These are phyloP conservation scores for Globisporangium paroecandrum DNA, from an alignment of 352 stramenopile species.

Conservation along the genomic window DNA sequence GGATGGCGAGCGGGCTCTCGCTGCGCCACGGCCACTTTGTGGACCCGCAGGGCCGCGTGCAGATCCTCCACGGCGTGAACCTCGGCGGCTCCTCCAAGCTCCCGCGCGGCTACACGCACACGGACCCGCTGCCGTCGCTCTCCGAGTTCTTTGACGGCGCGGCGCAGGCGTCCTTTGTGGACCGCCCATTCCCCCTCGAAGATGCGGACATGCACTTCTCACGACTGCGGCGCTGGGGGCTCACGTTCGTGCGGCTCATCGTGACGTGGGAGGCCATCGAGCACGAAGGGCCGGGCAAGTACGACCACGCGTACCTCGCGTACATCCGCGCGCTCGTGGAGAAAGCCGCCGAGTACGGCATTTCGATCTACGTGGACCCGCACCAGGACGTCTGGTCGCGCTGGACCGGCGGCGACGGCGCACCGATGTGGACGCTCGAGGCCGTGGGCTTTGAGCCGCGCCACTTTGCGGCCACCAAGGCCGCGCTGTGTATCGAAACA, in stretches of 20 bases:
- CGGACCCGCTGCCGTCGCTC: conserved; percentile 26
- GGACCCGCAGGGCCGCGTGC: conserved; percentile 69
- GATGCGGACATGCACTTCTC: conserved; percentile 80
- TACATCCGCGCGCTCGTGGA: conserved; percentile 70
- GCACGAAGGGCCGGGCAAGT: conserved; percentile 74
- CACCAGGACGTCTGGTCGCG: conserved; percentile 92
- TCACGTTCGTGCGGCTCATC: conserved; percentile 81
- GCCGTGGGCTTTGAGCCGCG: conserved; percentile 69
- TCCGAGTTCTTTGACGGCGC: conserved; percentile 52
- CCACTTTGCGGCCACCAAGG: conserved; percentile 69
- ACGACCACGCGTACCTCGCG: conserved; percentile 81
- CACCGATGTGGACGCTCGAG: conserved; percentile 88
- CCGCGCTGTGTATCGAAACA: conserved; percentile 74
- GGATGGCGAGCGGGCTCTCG: conserved; percentile 24
- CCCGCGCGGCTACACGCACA: conserved; percentile 53
- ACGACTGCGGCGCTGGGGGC: conserved; percentile 75
- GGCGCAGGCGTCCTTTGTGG: conserved; percentile 63
- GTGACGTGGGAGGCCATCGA: conserved; percentile 91
- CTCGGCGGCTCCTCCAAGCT: conserved; percentile 88
- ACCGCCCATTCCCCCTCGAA: conserved; percentile 78
- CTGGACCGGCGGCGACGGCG: conserved; percentile 87
- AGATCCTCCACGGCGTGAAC: conserved; percentile 85
- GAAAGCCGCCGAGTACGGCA: conserved; percentile 54
- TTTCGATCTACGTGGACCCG: conserved; percentile 88
- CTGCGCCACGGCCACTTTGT: conserved; percentile 76